Base-by-base conservation (phyloP, 2,329 filamentous ascomycete genomes). In the Fusarium coicis region DNA sequence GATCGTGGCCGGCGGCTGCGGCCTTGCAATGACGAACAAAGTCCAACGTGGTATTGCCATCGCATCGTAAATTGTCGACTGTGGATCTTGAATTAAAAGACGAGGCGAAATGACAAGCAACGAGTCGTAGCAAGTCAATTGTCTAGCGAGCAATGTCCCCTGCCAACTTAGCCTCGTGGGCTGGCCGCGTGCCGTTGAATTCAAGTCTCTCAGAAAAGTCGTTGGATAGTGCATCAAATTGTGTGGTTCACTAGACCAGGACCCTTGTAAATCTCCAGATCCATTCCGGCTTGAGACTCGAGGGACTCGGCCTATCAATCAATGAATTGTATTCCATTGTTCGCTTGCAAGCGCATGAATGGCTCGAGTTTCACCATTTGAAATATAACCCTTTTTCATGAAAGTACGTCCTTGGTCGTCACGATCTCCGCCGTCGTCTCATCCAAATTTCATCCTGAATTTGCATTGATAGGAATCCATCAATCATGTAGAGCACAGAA, bases 161-260 rank as follows among this genome's bases (percentile, higher is more conserved):
- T 73, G 71, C 72, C 76, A 73, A 76, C 70, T 75, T 78, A 78
- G 76, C 70, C 76, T 75, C 76, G 73, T 78, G 74, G 75, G 57
- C 58, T 77, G 76, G 65, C 76, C 76, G 72, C 76, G 76, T 78
- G 76, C 76, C 72, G 64, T 74, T 73, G 44, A 60, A 69, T 66
- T 69, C 63, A 67, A 72, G 57, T 72, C 60, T 62, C 57, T 62
- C 57, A 61, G 66, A 57, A 64, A 76, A 69, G 55, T 76, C 64
- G 75, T 73, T 77, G 74, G 74, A 70, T 60, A 52, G 70, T 70
- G 73, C 69, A 72, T 67, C 66, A 68, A 66, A 61, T 53, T 59
- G 70, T 63, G 74, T 76, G 74, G 70, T 60, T 63, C 69, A 62
- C 69, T 75, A 62, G 69, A 63, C 68, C 53, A 47, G 67, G 65